These are phyloP conservation scores for Beauveria caledonica DNA, from an alignment of 2,329 filamentous ascomycete species.

Conservation along the genomic window DNA sequence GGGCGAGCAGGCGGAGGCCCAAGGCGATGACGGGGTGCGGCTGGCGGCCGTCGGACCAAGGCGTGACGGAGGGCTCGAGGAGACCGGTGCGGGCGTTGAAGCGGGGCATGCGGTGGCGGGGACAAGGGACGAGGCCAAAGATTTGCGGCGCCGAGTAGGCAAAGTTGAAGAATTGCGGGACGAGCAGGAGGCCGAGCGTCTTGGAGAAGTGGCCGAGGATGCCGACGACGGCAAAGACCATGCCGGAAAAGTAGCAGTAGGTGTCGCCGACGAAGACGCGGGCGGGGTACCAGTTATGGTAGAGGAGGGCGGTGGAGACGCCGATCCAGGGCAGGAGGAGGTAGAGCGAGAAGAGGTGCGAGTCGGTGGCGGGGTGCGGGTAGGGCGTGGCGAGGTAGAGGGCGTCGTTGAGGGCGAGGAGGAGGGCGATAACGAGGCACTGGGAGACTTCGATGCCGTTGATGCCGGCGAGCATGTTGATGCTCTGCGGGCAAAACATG, in stretches of 20 bases:
- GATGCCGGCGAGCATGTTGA: conserved; percentile 99
- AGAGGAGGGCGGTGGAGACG: conserved; percentile 77
- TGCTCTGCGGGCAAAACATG: conserved; percentile 97
- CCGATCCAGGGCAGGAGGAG: conserved; percentile 90
- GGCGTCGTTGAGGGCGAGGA: conserved; percentile 78
- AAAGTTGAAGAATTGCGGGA: conserved; percentile 96
- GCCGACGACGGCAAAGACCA: conserved; percentile 96
- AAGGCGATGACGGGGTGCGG: conserved; percentile 56
- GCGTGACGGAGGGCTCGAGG: conserved; percentile 77
- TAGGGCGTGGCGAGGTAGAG: conserved; percentile 79
- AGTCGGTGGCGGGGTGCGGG: conserved; percentile 89
- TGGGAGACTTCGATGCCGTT: conserved; percentile 97
- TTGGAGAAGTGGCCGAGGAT: conserved; percentile 98
- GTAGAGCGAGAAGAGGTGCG: conserved; percentile 92
- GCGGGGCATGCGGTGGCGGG: conserved; percentile 79
- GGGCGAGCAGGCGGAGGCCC: conserved; percentile 59
- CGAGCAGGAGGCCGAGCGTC: conserved; percentile 80
- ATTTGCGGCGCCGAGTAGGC: conserved; percentile 87
- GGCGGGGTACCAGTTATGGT: conserved; percentile 93
- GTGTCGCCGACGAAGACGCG: conserved; percentile 96
- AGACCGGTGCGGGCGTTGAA: conserved; percentile 82
- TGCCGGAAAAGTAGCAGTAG: conserved; percentile 98
- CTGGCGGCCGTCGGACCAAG: conserved; percentile 60
- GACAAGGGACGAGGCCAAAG: conserved; percentile 83
- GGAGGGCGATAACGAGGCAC: conserved; percentile 77